These are phyloP conservation scores for Kazachstania kunashirensis DNA, from an alignment of 805 yeast genomes.

Conservation along the genomic window DNA sequence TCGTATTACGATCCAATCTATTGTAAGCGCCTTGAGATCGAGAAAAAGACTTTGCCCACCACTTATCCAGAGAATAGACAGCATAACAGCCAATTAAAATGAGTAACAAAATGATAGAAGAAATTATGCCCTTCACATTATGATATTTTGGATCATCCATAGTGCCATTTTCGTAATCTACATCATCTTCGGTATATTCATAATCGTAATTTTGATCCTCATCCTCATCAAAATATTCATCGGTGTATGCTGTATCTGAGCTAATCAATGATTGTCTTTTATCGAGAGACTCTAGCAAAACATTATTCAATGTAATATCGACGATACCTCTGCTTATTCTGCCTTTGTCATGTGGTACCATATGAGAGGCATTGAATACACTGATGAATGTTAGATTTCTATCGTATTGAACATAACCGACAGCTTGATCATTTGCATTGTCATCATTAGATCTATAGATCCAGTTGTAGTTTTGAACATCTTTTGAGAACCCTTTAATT, in stretches of 20 bases:
- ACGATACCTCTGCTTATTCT: conserved; percentile 60
- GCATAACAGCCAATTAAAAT: neutral
- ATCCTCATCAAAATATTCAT: conserved; percentile 38
- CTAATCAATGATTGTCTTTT: conserved; percentile 38
- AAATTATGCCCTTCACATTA: conserved; percentile 4
- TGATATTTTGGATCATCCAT: conserved; percentile 6
- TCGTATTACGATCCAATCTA: conserved; percentile 1
- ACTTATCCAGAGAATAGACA: neutral
- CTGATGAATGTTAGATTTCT: conserved; percentile 69
- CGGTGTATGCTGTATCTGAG: conserved; percentile 32
- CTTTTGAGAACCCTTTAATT: conserved; percentile 27
- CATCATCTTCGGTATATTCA: neutral
- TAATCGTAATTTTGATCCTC: neutral
- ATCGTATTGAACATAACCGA: conserved; percentile 43
- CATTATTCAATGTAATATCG: conserved; percentile 41
- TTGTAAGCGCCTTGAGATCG: neutral
- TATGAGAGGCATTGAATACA: conserved; percentile 73
- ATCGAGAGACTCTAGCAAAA: conserved; percentile 43
- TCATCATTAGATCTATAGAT: conserved; percentile 15
- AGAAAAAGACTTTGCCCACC: neutral
- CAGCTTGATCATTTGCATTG: conserved; percentile 29
- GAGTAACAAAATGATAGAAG: neutral
- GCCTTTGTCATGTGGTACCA: conserved; percentile 85
- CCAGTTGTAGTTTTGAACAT: conserved; percentile 34
- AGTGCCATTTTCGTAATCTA: conserved; percentile 5